Evolutionary conservation across 371 early-diverging fungal genomes (phyloP).

Genomic region (Gilbertella persicaria): DNA sequence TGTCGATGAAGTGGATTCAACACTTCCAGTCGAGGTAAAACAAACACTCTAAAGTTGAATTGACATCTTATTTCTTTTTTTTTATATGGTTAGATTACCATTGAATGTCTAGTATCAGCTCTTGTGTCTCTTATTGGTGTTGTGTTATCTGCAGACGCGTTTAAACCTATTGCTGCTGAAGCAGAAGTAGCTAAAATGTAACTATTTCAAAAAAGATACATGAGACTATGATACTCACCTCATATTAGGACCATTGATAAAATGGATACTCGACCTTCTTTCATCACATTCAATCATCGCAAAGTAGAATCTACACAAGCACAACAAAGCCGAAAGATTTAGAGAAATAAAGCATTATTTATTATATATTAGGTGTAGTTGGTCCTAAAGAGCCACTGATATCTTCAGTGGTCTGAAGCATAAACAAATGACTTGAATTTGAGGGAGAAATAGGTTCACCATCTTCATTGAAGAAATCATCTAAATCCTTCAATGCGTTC

Average conservation of each 20-base stretch:
- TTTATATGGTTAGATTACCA: slow-evolving; percentile 46
- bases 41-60: background rate
- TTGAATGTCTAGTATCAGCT: slow-evolving; percentile 44
- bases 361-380: slow-evolving; percentile 7
- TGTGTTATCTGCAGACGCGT: slow-evolving; percentile 54
- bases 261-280: slow-evolving; percentile 65
- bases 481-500: slow-evolving; percentile 58
- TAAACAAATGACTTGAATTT: slow-evolving; percentile 13
- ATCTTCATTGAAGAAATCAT: slow-evolving; percentile 63
- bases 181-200: slow-evolving; percentile 68
- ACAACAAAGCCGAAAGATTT: slow-evolving; percentile 33
- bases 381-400: background rate
- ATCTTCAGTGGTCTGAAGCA: slow-evolving; percentile 1
- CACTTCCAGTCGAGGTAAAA: slow-evolving; percentile 64
- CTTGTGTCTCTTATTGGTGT: slow-evolving; percentile 43
- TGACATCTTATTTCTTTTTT: background rate
- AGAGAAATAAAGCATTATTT: slow-evolving; percentile 3
- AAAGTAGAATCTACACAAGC: slow-evolving; percentile 37
- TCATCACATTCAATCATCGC: slow-evolving; percentile 66
- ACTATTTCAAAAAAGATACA: slow-evolving; percentile 13
- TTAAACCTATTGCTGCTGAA: slow-evolving; percentile 64
- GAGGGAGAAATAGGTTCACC: slow-evolving; percentile 35
- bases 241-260: slow-evolving; percentile 62
- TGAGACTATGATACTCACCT: background rate
- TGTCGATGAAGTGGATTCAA: slow-evolving; percentile 52